Evolutionary conservation across 495 filamentous ascomycete genomes (phyloP).

Genomic region (Letharia lupina): DNA sequence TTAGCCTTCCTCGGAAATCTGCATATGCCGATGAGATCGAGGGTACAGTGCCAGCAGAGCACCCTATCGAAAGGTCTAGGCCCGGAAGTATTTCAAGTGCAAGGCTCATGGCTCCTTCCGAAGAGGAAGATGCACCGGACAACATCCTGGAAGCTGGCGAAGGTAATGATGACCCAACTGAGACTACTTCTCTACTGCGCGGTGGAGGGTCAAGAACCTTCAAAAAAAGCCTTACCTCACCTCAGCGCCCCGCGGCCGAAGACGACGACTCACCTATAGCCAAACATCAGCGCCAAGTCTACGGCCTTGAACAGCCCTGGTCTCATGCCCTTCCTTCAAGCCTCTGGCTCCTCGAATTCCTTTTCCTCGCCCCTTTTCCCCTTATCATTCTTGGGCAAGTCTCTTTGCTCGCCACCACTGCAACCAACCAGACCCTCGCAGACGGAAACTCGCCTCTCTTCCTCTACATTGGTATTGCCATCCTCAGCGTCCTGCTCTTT

Average conservation of each 20-base stretch:
- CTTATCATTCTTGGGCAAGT: constrained; percentile 68
- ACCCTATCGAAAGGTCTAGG: constrained; percentile 28
- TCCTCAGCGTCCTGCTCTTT: constrained; percentile 63
- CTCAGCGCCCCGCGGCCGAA: constrained; percentile 37
- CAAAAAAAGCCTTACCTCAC: constrained; percentile 50
- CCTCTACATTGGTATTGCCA: constrained; percentile 61
- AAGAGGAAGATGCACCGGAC: constrained; percentile 27
- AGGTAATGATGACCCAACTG: constrained; percentile 53
- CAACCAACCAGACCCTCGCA: constrained; percentile 68
- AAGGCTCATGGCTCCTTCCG: constrained; percentile 31
- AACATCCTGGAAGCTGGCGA: constrained; percentile 38
- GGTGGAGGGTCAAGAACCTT: constrained; percentile 58
- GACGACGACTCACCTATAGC: constrained; percentile 25
- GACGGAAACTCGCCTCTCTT: constrained; percentile 60
- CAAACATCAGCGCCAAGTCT: constrained; percentile 43
- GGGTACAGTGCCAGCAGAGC: constrained; percentile 15
- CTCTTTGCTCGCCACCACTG: constrained; percentile 61
- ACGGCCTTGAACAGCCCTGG: constrained; percentile 79
- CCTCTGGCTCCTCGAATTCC: constrained; percentile 80
- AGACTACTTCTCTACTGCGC: constrained; percentile 72
- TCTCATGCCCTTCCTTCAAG: constrained; percentile 67
- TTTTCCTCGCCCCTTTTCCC: constrained; percentile 67
- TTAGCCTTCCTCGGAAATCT: constrained; percentile 62
- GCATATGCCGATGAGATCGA: constrained; percentile 48
- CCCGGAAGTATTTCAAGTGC: constrained; percentile 39